phyloP scores from a whole-genome alignment of 2,329 filamentous ascomycete species.

The Fusarium oxysporum region DNA sequence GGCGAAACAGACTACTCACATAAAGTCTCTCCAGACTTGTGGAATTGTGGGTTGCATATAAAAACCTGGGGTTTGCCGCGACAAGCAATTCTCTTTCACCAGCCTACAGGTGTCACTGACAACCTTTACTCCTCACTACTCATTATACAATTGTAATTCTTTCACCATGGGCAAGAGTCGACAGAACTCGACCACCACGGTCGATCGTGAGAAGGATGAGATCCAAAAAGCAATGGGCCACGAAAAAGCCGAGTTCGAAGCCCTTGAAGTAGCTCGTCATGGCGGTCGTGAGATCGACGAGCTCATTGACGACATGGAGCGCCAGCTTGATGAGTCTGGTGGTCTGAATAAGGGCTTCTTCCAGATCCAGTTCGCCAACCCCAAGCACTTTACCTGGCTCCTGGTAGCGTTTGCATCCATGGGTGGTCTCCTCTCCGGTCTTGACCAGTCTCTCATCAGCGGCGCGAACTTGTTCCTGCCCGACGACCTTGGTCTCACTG shows the following conservation, averaged over 20 bases:
- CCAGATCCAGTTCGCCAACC: conserved; percentile 67
- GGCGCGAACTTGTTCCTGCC: conserved; percentile 77
- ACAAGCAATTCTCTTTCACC: not conserved
- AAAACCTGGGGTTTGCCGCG: conserved; percentile 26
- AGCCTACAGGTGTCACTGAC: conserved; percentile 1
- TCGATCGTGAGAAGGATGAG: conserved; percentile 36
- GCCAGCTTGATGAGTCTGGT: conserved; percentile 51
- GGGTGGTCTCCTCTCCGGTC: conserved; percentile 77
- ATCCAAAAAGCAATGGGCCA: conserved; percentile 34
- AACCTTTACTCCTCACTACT: not conserved
- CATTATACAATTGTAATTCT: not conserved
- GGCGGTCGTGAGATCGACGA: conserved; percentile 52
- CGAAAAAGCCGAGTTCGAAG: conserved; percentile 50
- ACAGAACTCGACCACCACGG: conserved; percentile 38
- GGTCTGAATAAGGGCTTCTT: conserved; percentile 57
- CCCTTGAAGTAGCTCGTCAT: conserved; percentile 52
- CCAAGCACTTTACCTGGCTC: conserved; percentile 73
- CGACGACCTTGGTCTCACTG: conserved; percentile 64
- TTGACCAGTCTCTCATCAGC: conserved; percentile 79
- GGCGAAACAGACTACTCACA: conserved; percentile 15
- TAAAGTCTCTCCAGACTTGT: conserved; percentile 32
- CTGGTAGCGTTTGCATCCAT: conserved; percentile 79
- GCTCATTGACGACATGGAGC: conserved; percentile 57
- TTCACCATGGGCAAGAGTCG: conserved; percentile 32
- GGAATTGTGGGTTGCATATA: conserved; percentile 27